phyloP scores from a whole-genome alignment of 306 rosid genomes.

The Adenanthera pavonina region DNA sequence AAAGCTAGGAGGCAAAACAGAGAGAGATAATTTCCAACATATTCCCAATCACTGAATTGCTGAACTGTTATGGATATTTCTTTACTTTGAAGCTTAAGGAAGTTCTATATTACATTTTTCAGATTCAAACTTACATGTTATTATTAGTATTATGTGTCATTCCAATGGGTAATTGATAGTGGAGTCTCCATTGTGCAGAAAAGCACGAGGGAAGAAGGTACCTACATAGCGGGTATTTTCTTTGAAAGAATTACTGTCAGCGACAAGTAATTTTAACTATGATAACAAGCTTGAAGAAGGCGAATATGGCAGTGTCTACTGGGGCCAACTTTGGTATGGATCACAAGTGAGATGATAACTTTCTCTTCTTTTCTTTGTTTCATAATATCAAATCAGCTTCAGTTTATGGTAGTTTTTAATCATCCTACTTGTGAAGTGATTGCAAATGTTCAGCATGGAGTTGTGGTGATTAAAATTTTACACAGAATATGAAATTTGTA shows the following conservation, averaged over 20 bases:
- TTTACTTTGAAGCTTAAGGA: not conserved
- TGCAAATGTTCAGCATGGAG: not conserved
- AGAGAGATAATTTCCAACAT: conserved; percentile 17
- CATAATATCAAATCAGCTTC: not conserved
- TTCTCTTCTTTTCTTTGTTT: not conserved
- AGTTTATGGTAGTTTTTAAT: not conserved
- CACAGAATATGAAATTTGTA: not conserved
- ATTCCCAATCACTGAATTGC: conserved; percentile 14
- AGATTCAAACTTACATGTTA: conserved; percentile 24
- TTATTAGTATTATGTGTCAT: not conserved
- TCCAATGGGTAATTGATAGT: conserved; percentile 35
- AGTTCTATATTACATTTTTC: not conserved
- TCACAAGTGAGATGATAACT: conserved; percentile 65
- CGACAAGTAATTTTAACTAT: conserved; percentile 92
- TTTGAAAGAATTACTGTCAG: conserved; percentile 86
- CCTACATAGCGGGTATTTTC: conserved; percentile 90
- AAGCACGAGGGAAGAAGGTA: conserved; percentile 74
- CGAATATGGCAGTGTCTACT: conserved; percentile 92
- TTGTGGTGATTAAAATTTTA: conserved; percentile 12
- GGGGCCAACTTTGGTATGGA: conserved; percentile 99
- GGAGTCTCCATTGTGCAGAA: conserved; percentile 57
- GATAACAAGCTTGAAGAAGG: conserved; percentile 99
- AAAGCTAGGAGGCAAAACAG: not conserved
- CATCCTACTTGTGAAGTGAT: conserved; percentile 2
- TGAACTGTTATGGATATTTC: conserved; percentile 11